Conservation (phyloP, 2,329 filamentous ascomycete genomes). For the Pseudofabraea citricarpa region DNA sequence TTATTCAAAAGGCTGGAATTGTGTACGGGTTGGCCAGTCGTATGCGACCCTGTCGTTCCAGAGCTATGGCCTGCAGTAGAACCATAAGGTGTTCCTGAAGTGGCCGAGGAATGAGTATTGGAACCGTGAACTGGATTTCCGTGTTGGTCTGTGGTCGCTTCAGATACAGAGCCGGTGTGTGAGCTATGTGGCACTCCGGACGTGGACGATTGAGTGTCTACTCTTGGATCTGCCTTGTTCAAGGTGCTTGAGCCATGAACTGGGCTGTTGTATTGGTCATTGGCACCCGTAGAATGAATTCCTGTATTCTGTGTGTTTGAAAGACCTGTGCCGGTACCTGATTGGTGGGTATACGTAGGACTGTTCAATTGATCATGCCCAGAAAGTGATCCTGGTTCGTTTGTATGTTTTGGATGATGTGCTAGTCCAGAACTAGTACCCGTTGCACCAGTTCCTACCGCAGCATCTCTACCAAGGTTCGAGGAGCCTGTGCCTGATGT, state of each 20-base stretch:
- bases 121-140: background rate
- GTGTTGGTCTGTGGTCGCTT: background rate
- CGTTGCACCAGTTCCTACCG: no score
- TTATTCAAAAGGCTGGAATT: constrained; percentile 34
- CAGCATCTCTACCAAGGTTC: background rate
- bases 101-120: background rate
- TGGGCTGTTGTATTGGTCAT: no score
- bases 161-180: background rate
- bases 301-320: constrained; percentile 26
- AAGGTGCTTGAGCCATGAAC: constrained; percentile 39
- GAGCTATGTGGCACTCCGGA: constrained; percentile 7
- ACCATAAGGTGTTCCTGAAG: constrained; percentile 1
- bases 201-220: constrained; percentile 33
- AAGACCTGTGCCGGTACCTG: background rate
- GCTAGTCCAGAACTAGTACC: background rate
- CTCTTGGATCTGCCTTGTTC: constrained; percentile 47
- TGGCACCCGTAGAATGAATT: no score
- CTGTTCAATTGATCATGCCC: background rate
- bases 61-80: background rate
- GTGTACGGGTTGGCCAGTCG: constrained; percentile 25
- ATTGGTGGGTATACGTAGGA: no score
- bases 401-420: background rate
- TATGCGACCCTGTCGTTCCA: constrained; percentile 5
- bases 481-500: background rate
- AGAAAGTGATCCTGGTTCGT: background rate